These are phyloP conservation scores for Dryas octopetala DNA, from an alignment of 306 rosid genomes.

Conservation along the genomic window DNA sequence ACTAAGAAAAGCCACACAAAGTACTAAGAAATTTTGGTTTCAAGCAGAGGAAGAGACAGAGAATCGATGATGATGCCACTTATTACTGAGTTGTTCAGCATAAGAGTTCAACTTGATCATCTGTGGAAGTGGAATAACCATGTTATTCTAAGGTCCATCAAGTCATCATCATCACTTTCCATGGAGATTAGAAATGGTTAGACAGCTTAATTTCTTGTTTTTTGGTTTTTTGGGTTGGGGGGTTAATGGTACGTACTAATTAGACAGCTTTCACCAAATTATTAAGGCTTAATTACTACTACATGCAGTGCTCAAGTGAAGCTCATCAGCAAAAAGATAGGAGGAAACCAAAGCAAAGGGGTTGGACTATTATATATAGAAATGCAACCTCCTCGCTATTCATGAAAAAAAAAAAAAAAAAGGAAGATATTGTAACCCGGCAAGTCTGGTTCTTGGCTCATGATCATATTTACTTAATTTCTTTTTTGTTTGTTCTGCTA, in stretches of 20 bases:
- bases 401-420: neutral
- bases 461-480: neutral
- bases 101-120: slow-evolving; percentile 1
- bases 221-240: too few relatives aligned
- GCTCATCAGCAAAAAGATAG: neutral
- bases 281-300: neutral
- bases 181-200: neutral
- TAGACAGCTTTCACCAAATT: too few relatives aligned
- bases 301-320: neutral
- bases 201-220: neutral
- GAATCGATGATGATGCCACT: neutral
- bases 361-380: neutral
- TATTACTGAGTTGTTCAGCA: neutral
- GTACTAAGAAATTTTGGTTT: neutral
- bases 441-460: slow-evolving; percentile 47
- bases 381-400: too few relatives aligned
- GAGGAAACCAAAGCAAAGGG: neutral
- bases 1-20: neutral
- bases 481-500: neutral
- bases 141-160: neutral
- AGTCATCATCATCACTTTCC: slow-evolving; percentile 4
- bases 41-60: neutral
- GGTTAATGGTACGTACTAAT: too few relatives aligned
- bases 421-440: slow-evolving; percentile 13
- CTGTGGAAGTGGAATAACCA: neutral